These are phyloP conservation scores for Pseudonitzschia pungens DNA, from an alignment of 108 stramenopile genomes.

Conservation along the genomic window DNA sequence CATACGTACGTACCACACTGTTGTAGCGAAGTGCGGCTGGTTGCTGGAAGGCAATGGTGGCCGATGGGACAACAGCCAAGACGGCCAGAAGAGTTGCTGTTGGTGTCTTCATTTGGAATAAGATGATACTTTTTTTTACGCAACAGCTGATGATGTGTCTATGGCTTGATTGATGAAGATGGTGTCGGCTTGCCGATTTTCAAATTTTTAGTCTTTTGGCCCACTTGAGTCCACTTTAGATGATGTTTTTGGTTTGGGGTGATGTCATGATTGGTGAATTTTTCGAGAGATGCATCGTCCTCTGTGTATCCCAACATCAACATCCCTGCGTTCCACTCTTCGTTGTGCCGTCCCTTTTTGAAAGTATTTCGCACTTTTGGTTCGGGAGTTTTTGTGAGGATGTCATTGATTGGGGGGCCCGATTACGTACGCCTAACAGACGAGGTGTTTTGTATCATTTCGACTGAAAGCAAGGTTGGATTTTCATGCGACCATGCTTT, in stretches of 20 bases:
- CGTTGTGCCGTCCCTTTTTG: too few species aligned
- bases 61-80: constrained; percentile 5
- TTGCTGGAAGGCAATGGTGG: constrained; percentile 8
- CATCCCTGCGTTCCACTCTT: too few species aligned
- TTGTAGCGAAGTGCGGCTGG: constrained; percentile 12
- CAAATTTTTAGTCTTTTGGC: not conserved
- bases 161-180: not conserved
- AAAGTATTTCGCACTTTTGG: too few species aligned
- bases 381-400: too few species aligned
- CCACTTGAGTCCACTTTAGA: not conserved
- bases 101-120: constrained; percentile 4
- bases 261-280: not conserved
- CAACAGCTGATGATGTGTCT: not conserved
- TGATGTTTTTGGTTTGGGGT: not conserved
- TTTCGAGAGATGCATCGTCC: not conserved
- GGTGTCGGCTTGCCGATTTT: not conserved
- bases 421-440: too few species aligned
- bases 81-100: constrained; percentile 4
- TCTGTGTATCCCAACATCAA: too few species aligned
- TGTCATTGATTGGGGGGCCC: too few species aligned
- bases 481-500: too few species aligned
- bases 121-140: not conserved
- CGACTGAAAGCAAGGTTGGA: too few species aligned
- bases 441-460: too few species aligned
- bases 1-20: constrained; percentile 13